Evolutionary conservation across 352 stramenopile species (phyloP).

Genomic region (Phytophthora cactorum): DNA sequence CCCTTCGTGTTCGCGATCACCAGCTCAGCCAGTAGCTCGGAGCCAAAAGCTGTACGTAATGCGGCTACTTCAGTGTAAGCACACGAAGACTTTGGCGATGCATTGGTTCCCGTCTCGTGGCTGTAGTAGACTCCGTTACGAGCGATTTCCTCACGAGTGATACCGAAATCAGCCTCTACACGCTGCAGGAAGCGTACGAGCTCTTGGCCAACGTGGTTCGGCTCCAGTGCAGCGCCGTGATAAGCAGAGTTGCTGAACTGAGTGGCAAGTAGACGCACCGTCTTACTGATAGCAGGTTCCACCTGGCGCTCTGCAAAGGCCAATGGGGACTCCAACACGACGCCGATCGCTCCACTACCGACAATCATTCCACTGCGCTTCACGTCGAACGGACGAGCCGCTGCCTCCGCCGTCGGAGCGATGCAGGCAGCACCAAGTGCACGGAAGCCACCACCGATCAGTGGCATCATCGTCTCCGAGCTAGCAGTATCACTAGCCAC

Average conservation of each 20-base stretch:
- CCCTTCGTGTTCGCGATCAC: conserved; percentile 94
- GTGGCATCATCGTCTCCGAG: conserved; percentile 91
- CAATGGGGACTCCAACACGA: conserved; percentile 73
- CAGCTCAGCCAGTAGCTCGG: conserved; percentile 74
- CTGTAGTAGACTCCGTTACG: conserved; percentile 96
- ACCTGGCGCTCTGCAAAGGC: conserved; percentile 35
- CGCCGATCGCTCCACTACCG: conserved; percentile 88
- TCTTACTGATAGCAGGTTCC: conserved; percentile 18
- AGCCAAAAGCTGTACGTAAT: conserved; percentile 70
- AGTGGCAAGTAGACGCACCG: conserved; percentile 90
- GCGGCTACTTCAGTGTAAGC: conserved; percentile 92
- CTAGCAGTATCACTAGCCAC: conserved; percentile 94
- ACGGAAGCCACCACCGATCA: conserved; percentile 95
- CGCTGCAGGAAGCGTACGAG: conserved; percentile 89
- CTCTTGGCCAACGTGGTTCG: conserved; percentile 93
- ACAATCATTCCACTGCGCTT: conserved; percentile 95
- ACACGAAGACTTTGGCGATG: conserved; percentile 91
- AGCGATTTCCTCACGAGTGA: conserved; percentile 92
- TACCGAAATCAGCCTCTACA: conserved; percentile 92
- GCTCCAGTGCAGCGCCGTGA: conserved; percentile 94
- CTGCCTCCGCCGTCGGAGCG: conserved; percentile 70
- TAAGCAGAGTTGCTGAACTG: conserved; percentile 97
- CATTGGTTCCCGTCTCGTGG: conserved; percentile 97
- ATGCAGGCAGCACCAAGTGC: conserved; percentile 94
- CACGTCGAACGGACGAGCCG: conserved; percentile 93